Conservation (phyloP, 202 grass and related monocot genomes). For the Zizania palustris region DNA sequence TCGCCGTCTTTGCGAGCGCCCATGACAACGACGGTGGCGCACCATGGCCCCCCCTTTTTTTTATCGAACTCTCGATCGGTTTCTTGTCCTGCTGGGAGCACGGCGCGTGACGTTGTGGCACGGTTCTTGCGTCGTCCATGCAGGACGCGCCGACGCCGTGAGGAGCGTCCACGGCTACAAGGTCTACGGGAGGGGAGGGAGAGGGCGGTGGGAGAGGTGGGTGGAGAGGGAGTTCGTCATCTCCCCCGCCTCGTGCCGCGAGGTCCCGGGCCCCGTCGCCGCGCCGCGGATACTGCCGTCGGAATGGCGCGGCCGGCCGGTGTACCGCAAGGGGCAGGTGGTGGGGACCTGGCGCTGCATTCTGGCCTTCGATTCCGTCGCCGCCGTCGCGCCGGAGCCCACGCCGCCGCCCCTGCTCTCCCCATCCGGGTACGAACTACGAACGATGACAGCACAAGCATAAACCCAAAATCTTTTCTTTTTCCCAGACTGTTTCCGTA, state of each 20-base stretch:
- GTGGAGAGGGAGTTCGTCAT: conserved; percentile 67
- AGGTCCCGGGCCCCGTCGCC: conserved; percentile 32
- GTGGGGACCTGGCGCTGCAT: conserved; percentile 60
- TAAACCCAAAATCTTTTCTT: neutral
- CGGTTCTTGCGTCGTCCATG: neutral
- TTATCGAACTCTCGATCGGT: neutral
- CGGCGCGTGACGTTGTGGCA: neutral
- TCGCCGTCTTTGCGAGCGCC: conserved; percentile 53
- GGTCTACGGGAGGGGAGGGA: conserved; percentile 38
- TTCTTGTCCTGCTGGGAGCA: neutral
- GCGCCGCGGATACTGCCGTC: conserved; percentile 41
- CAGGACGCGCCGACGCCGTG: conserved; percentile 39
- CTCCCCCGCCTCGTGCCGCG: conserved; percentile 34
- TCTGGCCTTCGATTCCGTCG: conserved; percentile 60
- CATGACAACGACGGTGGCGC: conserved; percentile 42
- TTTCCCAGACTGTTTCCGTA: neutral
- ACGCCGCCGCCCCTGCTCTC: conserved; percentile 47
- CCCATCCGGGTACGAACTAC: neutral
- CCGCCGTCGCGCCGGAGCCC: conserved; percentile 25
- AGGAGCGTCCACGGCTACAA: conserved; percentile 74
- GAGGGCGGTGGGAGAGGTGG: conserved; percentile 48
- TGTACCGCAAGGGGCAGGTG: conserved; percentile 43
- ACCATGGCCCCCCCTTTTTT: neutral
- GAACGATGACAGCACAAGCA: conserved; percentile 29
- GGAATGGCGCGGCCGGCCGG: conserved; percentile 35